phyloP scores from a whole-genome alignment of 2,329 filamentous ascomycete genomes.

The Teratosphaeria pseudoeucalypti region DNA sequence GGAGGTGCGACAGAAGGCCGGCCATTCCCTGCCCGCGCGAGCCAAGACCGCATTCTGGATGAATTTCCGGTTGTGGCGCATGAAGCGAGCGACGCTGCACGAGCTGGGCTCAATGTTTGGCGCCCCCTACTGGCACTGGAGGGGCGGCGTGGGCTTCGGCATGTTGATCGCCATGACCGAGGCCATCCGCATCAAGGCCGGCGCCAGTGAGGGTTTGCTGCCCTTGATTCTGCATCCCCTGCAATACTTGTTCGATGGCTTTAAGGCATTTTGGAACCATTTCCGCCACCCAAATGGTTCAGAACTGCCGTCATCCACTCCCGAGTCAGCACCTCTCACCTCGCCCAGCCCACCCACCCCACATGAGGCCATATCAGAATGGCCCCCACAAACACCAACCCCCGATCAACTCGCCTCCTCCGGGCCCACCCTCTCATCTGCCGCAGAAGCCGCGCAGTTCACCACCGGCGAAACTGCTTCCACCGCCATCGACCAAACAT shows the following conservation, averaged over 20 bases:
- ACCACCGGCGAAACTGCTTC: neutral
- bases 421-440: neutral
- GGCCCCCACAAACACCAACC: neutral
- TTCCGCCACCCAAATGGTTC: no score
- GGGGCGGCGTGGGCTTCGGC: slow-evolving; percentile 13
- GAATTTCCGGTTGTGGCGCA: neutral
- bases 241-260: neutral
- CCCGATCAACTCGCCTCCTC: neutral
- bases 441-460: neutral
- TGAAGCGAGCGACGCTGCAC: neutral
- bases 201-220: slow-evolving; percentile 16
- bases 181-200: slow-evolving; percentile 19
- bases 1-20: neutral
- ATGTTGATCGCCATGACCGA: slow-evolving; percentile 18
- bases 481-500: neutral
- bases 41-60: neutral
- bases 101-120: slow-evolving; percentile 9
- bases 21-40: neutral
- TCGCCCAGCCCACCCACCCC: no score
- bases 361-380: neutral
- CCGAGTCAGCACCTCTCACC: neutral
- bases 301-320: no score
- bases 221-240: slow-evolving; percentile 11
- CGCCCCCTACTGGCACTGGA: slow-evolving; percentile 1
- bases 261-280: neutral